Percentiles rank a stretch among this genome's conserved stretches.
Conservation (phyloP, 1,284 basidiomycete species). For the Trichosporon sp. region DNA sequence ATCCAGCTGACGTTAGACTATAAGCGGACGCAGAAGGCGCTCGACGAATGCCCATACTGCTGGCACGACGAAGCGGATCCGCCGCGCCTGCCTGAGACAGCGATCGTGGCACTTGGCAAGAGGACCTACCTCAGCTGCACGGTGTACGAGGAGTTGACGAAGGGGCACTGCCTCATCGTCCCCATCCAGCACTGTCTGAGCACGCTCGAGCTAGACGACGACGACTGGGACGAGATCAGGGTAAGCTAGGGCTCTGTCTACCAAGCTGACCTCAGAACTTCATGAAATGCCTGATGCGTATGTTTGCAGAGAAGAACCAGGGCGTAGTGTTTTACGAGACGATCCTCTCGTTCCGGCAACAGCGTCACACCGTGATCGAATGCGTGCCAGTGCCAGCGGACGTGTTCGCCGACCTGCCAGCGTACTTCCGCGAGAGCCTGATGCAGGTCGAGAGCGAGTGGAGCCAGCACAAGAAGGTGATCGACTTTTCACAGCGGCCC, state of each 20-base stretch:
- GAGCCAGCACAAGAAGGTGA: constrained; percentile 94
- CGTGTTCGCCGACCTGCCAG: constrained; percentile 75
- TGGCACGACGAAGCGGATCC: constrained; percentile 74
- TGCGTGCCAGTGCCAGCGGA: constrained; percentile 80
- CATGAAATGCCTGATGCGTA: constrained; percentile 95
- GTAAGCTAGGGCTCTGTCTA: constrained; percentile 51
- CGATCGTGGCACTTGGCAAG: constrained; percentile 83
- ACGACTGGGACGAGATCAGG: constrained; percentile 93
- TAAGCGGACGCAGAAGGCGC: constrained; percentile 82
- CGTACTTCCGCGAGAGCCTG: constrained; percentile 94
- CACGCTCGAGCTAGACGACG: constrained; percentile 90
- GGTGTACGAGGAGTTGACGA: constrained; percentile 72
- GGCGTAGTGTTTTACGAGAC: constrained; percentile 94
- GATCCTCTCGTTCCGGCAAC: constrained; percentile 72
- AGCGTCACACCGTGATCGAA: constrained; percentile 88
- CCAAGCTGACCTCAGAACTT: constrained; percentile 65
- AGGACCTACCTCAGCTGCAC: constrained; percentile 85
- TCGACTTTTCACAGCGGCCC: constrained; percentile 80
- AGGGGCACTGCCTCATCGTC: constrained; percentile 89
- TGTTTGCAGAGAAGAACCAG: constrained; percentile 82
- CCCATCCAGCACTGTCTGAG: constrained; percentile 90
- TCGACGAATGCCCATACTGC: constrained; percentile 81
- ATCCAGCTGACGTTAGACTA: constrained; percentile 61
- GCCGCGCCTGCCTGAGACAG: constrained; percentile 63
- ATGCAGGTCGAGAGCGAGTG: constrained; percentile 87